phyloP scores from a whole-genome alignment of 2,329 filamentous ascomycete genomes.

The Aspergillus sp. region DNA sequence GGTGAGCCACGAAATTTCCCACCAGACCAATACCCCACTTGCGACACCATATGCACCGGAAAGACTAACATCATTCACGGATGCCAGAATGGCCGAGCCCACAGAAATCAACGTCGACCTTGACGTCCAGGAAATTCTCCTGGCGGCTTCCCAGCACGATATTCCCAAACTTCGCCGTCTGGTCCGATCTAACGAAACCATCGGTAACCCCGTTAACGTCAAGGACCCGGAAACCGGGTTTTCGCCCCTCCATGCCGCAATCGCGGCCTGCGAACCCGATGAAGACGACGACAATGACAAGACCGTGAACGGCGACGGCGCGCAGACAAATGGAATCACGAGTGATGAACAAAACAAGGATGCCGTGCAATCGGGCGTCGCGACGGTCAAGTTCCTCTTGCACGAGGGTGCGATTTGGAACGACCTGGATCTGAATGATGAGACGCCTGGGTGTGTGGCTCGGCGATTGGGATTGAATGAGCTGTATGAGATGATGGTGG shows the following conservation, averaged over 20 bases:
- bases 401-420: constrained; percentile 96
- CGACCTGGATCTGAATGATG: constrained; percentile 78
- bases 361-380: constrained; percentile 58
- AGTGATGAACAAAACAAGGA: constrained; percentile 12
- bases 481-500: constrained; percentile 79
- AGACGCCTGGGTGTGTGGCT: constrained; percentile 90
- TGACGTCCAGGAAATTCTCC: constrained; percentile 58
- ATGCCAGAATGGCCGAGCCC: constrained; percentile 20
- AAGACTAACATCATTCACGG: background rate
- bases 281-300: constrained; percentile 23
- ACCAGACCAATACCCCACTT: background rate
- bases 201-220: constrained; percentile 62
- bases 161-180: constrained; percentile 65
- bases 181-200: constrained; percentile 52
- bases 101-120: constrained; percentile 36
- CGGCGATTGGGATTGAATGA: constrained; percentile 62
- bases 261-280: constrained; percentile 65
- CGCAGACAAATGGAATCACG: constrained; percentile 6
- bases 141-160: constrained; percentile 67
- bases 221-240: constrained; percentile 83
- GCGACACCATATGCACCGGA: constrained; percentile 1
- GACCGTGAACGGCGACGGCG: constrained; percentile 24
- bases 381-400: constrained; percentile 72
- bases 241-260: constrained; percentile 84
- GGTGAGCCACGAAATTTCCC: too few species aligned